phyloP scores from a whole-genome alignment of 2,329 filamentous ascomycete species.

The Epichloe festucae region DNA sequence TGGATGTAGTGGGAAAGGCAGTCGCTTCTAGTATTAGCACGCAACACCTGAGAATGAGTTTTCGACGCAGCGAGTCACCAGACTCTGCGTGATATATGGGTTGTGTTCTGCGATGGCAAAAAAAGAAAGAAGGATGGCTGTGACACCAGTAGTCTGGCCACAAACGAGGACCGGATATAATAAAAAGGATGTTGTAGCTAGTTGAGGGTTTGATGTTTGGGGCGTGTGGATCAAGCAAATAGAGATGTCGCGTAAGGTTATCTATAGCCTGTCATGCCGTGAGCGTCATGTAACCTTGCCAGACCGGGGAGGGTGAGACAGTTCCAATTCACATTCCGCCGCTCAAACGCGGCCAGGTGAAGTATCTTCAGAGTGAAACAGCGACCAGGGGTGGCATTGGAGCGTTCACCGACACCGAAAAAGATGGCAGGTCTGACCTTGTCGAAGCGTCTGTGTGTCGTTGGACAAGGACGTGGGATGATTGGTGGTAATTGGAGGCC shows the following conservation, averaged over 20 bases:
- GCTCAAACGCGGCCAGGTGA: constrained; percentile 11
- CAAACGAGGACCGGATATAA: background rate
- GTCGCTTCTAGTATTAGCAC: background rate
- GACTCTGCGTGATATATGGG: background rate
- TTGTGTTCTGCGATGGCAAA: background rate
- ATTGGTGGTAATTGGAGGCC: background rate
- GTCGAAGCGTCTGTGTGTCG: constrained; percentile 4
- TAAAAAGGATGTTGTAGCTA: background rate
- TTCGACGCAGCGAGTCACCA: background rate
- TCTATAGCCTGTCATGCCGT: constrained; percentile 1
- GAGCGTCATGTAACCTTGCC: constrained; percentile 3
- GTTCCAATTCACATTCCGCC: constrained; percentile 7
- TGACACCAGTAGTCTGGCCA: background rate
- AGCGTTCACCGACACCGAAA: constrained; percentile 7
- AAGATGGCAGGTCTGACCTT: background rate
- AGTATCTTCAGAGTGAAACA: constrained; percentile 12
- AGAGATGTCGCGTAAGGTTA: constrained; percentile 8
- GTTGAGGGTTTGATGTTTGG: background rate
- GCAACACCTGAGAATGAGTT: background rate
- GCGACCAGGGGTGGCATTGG: constrained; percentile 14
- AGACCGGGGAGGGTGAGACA: constrained; percentile 4
- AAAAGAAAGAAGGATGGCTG: background rate
- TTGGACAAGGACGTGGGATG: background rate
- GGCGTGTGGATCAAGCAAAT: constrained; percentile 3
- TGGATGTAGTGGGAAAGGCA: background rate